Conservation (phyloP, 1,139 yeast species). For the Yamadazyma blattariae region DNA sequence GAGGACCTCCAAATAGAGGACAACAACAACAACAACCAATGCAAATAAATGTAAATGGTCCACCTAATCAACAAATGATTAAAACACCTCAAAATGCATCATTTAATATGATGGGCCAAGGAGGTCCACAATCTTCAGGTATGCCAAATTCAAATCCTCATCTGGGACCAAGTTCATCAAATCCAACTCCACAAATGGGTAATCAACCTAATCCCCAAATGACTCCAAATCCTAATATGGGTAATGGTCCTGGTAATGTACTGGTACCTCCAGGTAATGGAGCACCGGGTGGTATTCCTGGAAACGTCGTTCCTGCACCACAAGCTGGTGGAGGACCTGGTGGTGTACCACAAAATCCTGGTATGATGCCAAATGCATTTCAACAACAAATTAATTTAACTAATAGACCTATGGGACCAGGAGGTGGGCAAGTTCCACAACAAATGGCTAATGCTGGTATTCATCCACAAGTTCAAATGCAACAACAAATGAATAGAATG, state of each 20-base stretch:
- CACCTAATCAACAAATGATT: slow-evolving; percentile 1
- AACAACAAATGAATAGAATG: background rate
- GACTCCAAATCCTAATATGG: slow-evolving; percentile 1
- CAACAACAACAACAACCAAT: slow-evolving; percentile 16
- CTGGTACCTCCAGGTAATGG: slow-evolving; percentile 7
- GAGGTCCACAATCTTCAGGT: too few relatives aligned
- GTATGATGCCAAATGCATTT: background rate
- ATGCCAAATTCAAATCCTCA: slow-evolving; percentile 17
- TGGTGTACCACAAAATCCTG: slow-evolving; percentile 2
- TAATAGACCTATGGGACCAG: slow-evolving; percentile 27
- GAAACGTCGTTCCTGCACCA: slow-evolving; percentile 4
- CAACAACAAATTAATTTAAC: slow-evolving; percentile 8
- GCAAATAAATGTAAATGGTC: slow-evolving; percentile 9
- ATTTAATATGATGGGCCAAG: slow-evolving; percentile 5
- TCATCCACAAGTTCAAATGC: slow-evolving; percentile 1
- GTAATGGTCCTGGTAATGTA: background rate
- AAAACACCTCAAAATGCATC: slow-evolving; percentile 5
- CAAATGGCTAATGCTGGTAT: slow-evolving; percentile 1
- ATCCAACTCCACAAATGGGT: slow-evolving; percentile 29
- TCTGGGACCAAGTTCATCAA: slow-evolving; percentile 22
- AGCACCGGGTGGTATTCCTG: slow-evolving; percentile 1
- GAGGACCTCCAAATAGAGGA: slow-evolving; percentile 12
- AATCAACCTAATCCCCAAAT: slow-evolving; percentile 22
- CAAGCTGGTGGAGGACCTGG: background rate
- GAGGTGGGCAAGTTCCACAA: slow-evolving; percentile 24